Evolutionary conservation across 2,329 filamentous ascomycete genomes (phyloP).

Genomic region (Monilinia laxa): DNA sequence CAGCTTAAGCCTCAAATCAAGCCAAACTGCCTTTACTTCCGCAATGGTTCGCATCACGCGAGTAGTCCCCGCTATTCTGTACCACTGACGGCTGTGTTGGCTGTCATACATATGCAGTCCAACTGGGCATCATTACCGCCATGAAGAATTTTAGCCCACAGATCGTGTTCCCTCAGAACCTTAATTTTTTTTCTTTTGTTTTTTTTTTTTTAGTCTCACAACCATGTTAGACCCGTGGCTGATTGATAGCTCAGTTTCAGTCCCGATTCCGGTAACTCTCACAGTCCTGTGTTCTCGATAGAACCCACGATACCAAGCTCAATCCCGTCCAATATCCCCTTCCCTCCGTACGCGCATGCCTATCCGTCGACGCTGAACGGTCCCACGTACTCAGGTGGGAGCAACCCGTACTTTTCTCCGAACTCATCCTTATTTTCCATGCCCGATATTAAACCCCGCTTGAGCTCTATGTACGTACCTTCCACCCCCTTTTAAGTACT

Average conservation of each 20-base stretch:
- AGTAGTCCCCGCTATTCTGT: constrained; percentile 35
- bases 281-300: constrained; percentile 41
- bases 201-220: constrained; percentile 33
- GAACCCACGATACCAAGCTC: constrained; percentile 37
- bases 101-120: constrained; percentile 36
- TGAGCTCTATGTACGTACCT: constrained; percentile 38
- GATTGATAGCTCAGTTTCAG: constrained; percentile 40
- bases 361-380: constrained; percentile 38
- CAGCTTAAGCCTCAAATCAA: constrained; percentile 37
- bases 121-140: constrained; percentile 34
- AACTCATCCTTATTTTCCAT: constrained; percentile 38
- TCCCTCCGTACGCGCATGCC: constrained; percentile 37
- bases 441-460: constrained; percentile 41
- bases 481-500: constrained; percentile 27
- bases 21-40: constrained; percentile 30
- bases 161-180: constrained; percentile 30
- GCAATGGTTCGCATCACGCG: constrained; percentile 37
- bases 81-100: constrained; percentile 35
- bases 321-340: constrained; percentile 37
- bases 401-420: constrained; percentile 37
- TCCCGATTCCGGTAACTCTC: constrained; percentile 38
- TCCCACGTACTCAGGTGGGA: constrained; percentile 38
- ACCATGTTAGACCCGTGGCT: constrained; percentile 36
- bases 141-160: constrained; percentile 24
- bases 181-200: constrained; percentile 27